Percentiles rank a stretch among this genome's conserved stretches.
phyloP scores from a whole-genome alignment of 2,329 filamentous ascomycete genomes.

The Xylaria multiplex region DNA sequence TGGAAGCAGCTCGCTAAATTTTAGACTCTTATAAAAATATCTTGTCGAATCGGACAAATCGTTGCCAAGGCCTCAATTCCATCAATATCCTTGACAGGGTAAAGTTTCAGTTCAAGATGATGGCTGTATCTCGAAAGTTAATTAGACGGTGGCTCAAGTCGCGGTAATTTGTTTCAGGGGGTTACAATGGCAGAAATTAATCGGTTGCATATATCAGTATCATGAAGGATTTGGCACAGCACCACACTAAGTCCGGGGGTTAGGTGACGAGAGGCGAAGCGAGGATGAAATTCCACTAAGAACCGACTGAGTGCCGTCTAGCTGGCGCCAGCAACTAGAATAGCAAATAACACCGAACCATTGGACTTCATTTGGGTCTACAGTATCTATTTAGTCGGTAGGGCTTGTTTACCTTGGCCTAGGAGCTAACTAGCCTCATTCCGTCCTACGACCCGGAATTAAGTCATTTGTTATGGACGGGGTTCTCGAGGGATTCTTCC shows the following conservation, averaged over 20 bases:
- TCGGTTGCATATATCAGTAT: conserved; percentile 8
- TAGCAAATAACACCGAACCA: conserved; percentile 23
- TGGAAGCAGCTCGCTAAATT: conserved; percentile 5
- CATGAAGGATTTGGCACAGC: conserved; percentile 9
- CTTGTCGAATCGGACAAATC: background rate
- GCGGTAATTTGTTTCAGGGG: conserved; percentile 7
- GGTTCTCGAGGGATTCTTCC: conserved; percentile 3
- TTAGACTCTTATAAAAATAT: background rate
- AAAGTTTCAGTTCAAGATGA: background rate
- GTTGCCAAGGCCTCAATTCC: background rate
- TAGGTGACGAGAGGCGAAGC: conserved; percentile 10
- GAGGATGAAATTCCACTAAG: conserved; percentile 3
- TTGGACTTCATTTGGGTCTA: background rate
- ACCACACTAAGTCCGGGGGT: background rate
- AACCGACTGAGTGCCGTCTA: conserved; percentile 8
- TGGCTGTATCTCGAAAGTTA: background rate
- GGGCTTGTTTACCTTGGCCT: conserved; percentile 4
- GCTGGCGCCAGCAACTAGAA: conserved; percentile 35
- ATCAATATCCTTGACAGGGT: background rate
- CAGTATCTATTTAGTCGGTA: too few species aligned
- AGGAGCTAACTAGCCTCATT: conserved; percentile 25
- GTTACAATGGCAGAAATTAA: conserved; percentile 6
- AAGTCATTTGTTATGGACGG: conserved; percentile 18
- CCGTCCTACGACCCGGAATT: conserved; percentile 21
- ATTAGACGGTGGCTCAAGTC: background rate